phyloP scores from a whole-genome alignment of 495 filamentous ascomycete species.

The Saxophila tyrrhenica region DNA sequence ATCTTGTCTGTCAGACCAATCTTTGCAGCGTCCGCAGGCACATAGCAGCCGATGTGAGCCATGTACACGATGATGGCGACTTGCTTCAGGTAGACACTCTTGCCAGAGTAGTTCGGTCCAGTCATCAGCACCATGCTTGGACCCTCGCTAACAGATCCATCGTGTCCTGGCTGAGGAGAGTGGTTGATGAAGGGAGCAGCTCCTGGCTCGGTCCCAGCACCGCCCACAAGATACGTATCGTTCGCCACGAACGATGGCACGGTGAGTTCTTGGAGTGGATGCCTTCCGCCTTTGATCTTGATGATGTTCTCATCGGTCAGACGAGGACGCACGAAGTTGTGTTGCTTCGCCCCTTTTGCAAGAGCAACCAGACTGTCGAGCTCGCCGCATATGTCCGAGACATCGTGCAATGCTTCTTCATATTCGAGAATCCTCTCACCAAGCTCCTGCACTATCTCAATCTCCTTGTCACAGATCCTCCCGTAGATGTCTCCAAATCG shows the following conservation, averaged over 20 bases:
- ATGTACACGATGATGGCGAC: conserved; percentile 88
- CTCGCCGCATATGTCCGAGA: conserved; percentile 72
- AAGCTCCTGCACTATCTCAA: conserved; percentile 75
- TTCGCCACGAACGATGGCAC: conserved; percentile 83
- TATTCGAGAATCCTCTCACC: conserved; percentile 60
- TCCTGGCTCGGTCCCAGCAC: conserved; percentile 29
- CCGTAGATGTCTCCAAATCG: conserved; percentile 77
- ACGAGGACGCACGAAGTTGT: conserved; percentile 57
- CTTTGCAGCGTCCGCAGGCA: conserved; percentile 65
- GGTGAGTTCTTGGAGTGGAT: conserved; percentile 79
- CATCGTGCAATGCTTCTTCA: conserved; percentile 51
- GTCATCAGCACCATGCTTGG: conserved; percentile 78
- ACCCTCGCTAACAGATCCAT: conserved; percentile 4
- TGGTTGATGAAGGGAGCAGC: neutral
- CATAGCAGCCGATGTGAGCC: conserved; percentile 84
- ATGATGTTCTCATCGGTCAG: conserved; percentile 66
- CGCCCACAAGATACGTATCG: conserved; percentile 59
- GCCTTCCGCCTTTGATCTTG: conserved; percentile 68
- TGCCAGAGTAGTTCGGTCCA: conserved; percentile 92
- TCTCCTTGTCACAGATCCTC: conserved; percentile 77
- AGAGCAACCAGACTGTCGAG: conserved; percentile 69
- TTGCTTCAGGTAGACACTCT: conserved; percentile 93
- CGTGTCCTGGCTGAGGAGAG: neutral
- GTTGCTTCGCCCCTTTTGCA: conserved; percentile 62
- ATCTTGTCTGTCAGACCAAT: conserved; percentile 92